phyloP scores from a whole-genome alignment of 1,139 yeast genomes.

The Hemisphaericaspora xylofermentans region DNA sequence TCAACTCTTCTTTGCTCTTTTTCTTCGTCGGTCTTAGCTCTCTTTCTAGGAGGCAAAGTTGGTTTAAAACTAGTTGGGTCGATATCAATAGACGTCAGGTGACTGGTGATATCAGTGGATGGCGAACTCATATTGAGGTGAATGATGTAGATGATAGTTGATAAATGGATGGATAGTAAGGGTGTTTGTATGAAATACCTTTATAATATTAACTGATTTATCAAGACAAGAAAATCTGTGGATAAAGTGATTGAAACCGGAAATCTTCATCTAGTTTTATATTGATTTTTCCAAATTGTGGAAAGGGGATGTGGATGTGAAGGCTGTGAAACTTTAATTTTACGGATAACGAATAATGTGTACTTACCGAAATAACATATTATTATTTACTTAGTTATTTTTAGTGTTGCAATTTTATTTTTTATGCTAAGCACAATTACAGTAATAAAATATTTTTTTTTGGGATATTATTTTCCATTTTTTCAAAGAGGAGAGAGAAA shows the following conservation, averaged over 20 bases:
- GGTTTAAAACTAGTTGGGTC: conserved; percentile 28
- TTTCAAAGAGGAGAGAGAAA: neutral
- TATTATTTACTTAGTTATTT: neutral
- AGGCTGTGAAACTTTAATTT: too few relatives aligned
- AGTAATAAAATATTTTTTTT: too few relatives aligned
- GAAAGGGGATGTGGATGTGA: too few relatives aligned
- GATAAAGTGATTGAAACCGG: too few relatives aligned
- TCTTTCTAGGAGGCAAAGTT: conserved; percentile 86
- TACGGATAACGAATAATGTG: too few relatives aligned
- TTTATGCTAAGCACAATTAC: too few relatives aligned
- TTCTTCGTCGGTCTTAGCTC: conserved; percentile 95
- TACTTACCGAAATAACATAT: neutral
- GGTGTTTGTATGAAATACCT: too few relatives aligned
- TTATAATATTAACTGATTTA: too few relatives aligned
- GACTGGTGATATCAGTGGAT: neutral
- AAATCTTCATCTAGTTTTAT: neutral
- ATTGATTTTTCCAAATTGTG: too few relatives aligned
- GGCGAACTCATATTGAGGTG: neutral
- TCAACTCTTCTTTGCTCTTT: conserved; percentile 95
- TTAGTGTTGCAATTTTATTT: neutral
- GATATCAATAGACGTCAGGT: conserved; percentile 3
- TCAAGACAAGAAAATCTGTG: too few relatives aligned
- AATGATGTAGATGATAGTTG: neutral
- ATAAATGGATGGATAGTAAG: neutral
- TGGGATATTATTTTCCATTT: too few relatives aligned